Evolutionary conservation across 2,329 filamentous ascomycete genomes (phyloP), one percentile per base, ranked within the genome.

Genomic region (Bipolaris oryzae): DNA sequence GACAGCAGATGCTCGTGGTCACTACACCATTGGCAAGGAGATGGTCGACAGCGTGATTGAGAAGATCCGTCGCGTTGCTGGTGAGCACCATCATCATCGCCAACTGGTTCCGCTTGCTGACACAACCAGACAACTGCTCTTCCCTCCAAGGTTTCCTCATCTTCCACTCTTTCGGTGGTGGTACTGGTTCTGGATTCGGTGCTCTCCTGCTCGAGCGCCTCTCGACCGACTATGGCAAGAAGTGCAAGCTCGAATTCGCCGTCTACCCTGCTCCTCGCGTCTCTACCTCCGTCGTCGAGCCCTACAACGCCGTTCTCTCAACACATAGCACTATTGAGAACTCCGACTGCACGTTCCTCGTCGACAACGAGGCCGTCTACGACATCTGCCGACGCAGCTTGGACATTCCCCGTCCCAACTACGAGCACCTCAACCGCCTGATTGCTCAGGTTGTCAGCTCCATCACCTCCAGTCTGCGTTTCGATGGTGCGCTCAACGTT

Each of bases 21-120:
- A 90, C 80, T 90, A 90, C 79, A 90, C 88, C 68, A 87, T 90
- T 68, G 88, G 88, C 79, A 90, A 90, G 83, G 87, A 90, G 81
- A 87, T 89, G 85, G 85, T 89, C 53, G 87, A 90, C 74, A 83
- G 78, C 67, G 87, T 89, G 70, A 85, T 89, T 71, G 87, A 90
- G 70, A 85, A 85, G 68, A 85, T 90, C 66, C 87, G 87, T 71
- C 87, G 87, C 65, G 86, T 89, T 68, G 84, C 83, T 74, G 87
- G 87, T 89, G 74, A 73, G 84, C 37, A 15, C 9, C 20, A 3
- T 7, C 7, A 37, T 31, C 37, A 15, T 18, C 21, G 34, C 18
- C 23, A 15, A 13, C n/a, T 31, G 21, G 33, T 11, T 18, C 33
- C 41, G 9, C 9, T 37, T 37, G 53, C 64, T 74, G 45, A 75